A percentile compares a stretch with the other conserved stretches of the same genome.
phyloP scores from a whole-genome alignment of 768 basidiomycete genomes.

The Leccinum pellstonianum region DNA sequence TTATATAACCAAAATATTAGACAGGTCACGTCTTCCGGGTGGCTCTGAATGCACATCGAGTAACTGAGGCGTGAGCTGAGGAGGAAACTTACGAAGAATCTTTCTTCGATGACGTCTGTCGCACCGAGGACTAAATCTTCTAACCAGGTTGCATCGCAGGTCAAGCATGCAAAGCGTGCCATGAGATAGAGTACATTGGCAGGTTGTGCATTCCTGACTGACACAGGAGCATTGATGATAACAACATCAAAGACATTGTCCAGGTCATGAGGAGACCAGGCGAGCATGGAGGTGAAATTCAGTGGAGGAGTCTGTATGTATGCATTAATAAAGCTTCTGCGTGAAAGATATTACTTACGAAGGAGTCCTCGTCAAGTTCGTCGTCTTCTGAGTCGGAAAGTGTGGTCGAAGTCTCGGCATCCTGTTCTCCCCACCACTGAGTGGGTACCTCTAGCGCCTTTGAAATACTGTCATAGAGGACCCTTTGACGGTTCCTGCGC shows the following conservation, averaged over 20 bases:
- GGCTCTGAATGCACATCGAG: slow-evolving; percentile 49
- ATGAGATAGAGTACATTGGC: slow-evolving; percentile 91
- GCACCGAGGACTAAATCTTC: slow-evolving; percentile 91
- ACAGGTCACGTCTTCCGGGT: slow-evolving; percentile 80
- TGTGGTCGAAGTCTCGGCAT: slow-evolving; percentile 42
- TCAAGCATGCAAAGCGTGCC: slow-evolving; percentile 87
- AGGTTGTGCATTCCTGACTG: slow-evolving; percentile 75
- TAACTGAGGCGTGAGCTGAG: slow-evolving; percentile 6
- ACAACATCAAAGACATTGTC: slow-evolving; percentile 79
- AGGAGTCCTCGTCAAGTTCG: slow-evolving; percentile 48
- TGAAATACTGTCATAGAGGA: slow-evolving; percentile 58
- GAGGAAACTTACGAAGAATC: slow-evolving; percentile 73
- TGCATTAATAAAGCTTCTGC: slow-evolving; percentile 6
- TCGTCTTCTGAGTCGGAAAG: slow-evolving; percentile 50
- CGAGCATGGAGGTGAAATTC: slow-evolving; percentile 88
- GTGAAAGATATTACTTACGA: slow-evolving; percentile 36
- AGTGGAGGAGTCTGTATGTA: slow-evolving; percentile 60
- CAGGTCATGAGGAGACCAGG: slow-evolving; percentile 80
- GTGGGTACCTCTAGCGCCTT: slow-evolving; percentile 54
- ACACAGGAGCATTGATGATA: slow-evolving; percentile 71
- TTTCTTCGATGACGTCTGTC: slow-evolving; percentile 89
- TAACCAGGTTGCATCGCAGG: slow-evolving; percentile 89
- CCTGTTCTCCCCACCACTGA: slow-evolving; percentile 65
- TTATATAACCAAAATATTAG: slow-evolving; percentile 97
- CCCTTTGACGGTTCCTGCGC: slow-evolving; percentile 50